Conservation (phyloP, 768 basidiomycete genomes). For the Russula brevipes region DNA sequence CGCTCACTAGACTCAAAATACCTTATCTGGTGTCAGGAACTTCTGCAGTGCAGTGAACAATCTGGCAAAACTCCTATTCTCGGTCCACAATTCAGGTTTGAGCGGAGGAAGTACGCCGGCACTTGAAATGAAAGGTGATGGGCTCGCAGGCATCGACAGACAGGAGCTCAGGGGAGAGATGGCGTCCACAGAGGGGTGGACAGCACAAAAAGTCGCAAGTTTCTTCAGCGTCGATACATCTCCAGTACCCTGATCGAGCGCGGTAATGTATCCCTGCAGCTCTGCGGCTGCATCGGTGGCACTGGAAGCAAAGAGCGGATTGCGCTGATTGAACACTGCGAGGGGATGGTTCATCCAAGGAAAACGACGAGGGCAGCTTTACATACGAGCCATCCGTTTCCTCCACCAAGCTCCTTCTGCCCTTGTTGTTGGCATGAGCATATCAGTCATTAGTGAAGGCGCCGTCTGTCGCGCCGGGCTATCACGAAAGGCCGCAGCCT, state of each 20-base stretch:
- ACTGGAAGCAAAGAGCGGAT: slow-evolving; percentile 39
- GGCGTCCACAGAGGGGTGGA: slow-evolving; percentile 50
- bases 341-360: slow-evolving; percentile 1
- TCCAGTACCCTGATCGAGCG: slow-evolving; percentile 49
- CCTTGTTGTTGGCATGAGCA: slow-evolving; percentile 43
- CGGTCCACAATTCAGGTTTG: slow-evolving; percentile 64
- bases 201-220: slow-evolving; percentile 56
- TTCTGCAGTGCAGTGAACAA: slow-evolving; percentile 61
- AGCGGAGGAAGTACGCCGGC: slow-evolving; percentile 42
- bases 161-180: slow-evolving; percentile 52
- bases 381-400: slow-evolving; percentile 66
- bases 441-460: slow-evolving; percentile 50
- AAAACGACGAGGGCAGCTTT: background rate
- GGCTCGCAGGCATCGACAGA: slow-evolving; percentile 47
- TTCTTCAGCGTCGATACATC: slow-evolving; percentile 57
- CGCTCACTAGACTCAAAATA: slow-evolving; percentile 31
- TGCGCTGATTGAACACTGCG: slow-evolving; percentile 48
- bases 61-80: slow-evolving; percentile 62
- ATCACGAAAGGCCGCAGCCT: slow-evolving; percentile 76
- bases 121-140: slow-evolving; percentile 47
- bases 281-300: slow-evolving; percentile 43
- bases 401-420: slow-evolving; percentile 83
- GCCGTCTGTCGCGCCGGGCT: slow-evolving; percentile 60
- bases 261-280: slow-evolving; percentile 47
- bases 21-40: slow-evolving; percentile 60